Evolutionary conservation across 2,329 filamentous ascomycete genomes (phyloP), one percentile per base, ranked within the genome.

Genomic region (Pseudocercospora eumusae): DNA sequence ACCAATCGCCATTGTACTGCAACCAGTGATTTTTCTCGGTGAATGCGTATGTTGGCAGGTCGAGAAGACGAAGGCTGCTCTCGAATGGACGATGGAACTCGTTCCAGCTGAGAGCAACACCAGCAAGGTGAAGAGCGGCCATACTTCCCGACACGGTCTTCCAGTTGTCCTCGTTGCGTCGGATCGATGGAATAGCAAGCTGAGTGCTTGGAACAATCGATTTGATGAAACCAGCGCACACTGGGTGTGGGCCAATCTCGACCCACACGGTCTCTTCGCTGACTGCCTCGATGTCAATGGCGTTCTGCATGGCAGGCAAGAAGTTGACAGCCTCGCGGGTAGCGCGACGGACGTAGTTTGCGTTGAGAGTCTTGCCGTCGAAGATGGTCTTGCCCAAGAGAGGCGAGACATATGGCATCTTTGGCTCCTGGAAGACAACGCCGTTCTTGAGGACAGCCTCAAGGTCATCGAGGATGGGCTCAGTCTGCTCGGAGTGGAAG

Each of bases 81-180:
- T 74, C 68, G 76, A 78, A 78, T 75, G 81, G 9, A 73, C 71
- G 73, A 27, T 82, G 75, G 66, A 82, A 86, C 70, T 86, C 86
- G 54, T 82, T 80, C 86, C 86, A 91, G 66, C 85, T 76, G 23
- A 90, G 74, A 3, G 79, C 74, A 1, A 86, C 66, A 0, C 86
- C 87, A 1, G 76, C 77, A 1, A 72, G 72, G 70, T 90, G 81
- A 0, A 90, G 75, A 0, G 78, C 74, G 58, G 78, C 77, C 36
- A 86, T 71, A 55, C 74, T 82, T 4, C 71, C 66, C 2, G 79
- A 75, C 2, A 88, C 71, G 0, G 82, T 84, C 65, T 78, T 81
- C 78, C 83, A 86, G 31, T 61, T 47, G 18, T 54, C 49, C 25
- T 63, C 56, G 9, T 47, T 45, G 5, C 60, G 61, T 10, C 61